A percentile compares a stretch with the other conserved stretches of the same genome.
Conservation (phyloP, 179 eudicot species). For the Camellia oleifera region DNA sequence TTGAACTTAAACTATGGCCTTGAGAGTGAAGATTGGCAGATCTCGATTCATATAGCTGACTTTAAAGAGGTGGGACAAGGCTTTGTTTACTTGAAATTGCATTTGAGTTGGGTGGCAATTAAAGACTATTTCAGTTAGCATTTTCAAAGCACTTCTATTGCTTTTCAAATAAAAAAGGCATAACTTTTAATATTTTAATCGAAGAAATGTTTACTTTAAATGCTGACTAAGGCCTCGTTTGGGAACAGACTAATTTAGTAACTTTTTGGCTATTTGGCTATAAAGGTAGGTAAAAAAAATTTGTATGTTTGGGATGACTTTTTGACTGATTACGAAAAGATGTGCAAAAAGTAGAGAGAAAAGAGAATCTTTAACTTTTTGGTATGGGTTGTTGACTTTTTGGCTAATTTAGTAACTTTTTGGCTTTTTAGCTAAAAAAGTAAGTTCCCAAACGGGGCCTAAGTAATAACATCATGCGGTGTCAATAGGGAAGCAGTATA, state of each 20-base stretch:
- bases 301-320: too few relatives aligned
- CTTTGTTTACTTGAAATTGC: not conserved
- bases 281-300: too few relatives aligned
- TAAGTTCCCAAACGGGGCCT: too few relatives aligned
- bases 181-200: not conserved
- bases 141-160: not conserved
- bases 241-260: too few relatives aligned
- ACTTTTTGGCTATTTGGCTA: too few relatives aligned
- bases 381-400: too few relatives aligned
- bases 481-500: not conserved
- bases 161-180: not conserved
- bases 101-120: not conserved
- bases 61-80: not conserved
- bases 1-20: not conserved
- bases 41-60: not conserved
- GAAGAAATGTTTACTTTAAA: not conserved
- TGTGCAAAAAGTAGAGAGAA: too few relatives aligned
- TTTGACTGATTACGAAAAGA: too few relatives aligned
- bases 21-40: not conserved
- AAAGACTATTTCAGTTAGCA: not conserved
- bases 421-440: too few relatives aligned
- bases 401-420: too few relatives aligned
- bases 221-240: too few relatives aligned
- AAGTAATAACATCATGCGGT: not conserved
- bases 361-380: too few relatives aligned